Evolutionary conservation across 2,329 filamentous ascomycete genomes (phyloP).

Genomic region (Myriosclerotinia scirpicola): DNA sequence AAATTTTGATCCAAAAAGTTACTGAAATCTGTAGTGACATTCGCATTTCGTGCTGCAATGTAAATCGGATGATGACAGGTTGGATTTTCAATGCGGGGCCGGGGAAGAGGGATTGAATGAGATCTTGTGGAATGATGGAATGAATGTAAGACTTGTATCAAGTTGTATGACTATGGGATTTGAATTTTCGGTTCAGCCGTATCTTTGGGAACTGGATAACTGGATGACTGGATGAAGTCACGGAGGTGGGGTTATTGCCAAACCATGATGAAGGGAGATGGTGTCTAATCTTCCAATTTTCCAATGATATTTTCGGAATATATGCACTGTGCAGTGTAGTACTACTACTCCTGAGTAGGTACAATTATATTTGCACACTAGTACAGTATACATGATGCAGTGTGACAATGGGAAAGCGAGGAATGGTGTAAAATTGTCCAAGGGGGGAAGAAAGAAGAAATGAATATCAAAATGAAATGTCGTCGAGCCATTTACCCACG

Average conservation of each 20-base stretch:
- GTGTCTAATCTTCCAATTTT: conserved; percentile 4
- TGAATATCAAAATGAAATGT: conserved; percentile 14
- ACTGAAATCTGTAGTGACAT: conserved; percentile 19
- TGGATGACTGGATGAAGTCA: background rate
- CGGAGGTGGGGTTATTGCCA: background rate
- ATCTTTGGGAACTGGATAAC: conserved; percentile 5
- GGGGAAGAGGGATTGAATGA: conserved; percentile 11
- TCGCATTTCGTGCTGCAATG: conserved; percentile 3
- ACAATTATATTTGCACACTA: background rate
- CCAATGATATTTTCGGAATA: background rate
- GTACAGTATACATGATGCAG: background rate
- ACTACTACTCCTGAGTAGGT: conserved; percentile 6
- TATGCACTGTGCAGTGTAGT: conserved; percentile 2
- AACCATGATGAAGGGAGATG: background rate
- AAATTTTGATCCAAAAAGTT: background rate
- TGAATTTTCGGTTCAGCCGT: conserved; percentile 16
- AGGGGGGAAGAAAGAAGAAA: conserved; percentile 11
- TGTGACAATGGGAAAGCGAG: background rate
- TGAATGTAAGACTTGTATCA: background rate
- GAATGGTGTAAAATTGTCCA: background rate
- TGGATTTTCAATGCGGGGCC: background rate
- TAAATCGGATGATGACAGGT: conserved; percentile 3
- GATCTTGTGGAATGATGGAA: background rate
- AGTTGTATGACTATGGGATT: conserved; percentile 2
- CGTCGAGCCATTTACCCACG: conserved; percentile 29